Conservation (phyloP, 2,329 filamentous ascomycete species). For the Trichoderma citrinoviride region DNA sequence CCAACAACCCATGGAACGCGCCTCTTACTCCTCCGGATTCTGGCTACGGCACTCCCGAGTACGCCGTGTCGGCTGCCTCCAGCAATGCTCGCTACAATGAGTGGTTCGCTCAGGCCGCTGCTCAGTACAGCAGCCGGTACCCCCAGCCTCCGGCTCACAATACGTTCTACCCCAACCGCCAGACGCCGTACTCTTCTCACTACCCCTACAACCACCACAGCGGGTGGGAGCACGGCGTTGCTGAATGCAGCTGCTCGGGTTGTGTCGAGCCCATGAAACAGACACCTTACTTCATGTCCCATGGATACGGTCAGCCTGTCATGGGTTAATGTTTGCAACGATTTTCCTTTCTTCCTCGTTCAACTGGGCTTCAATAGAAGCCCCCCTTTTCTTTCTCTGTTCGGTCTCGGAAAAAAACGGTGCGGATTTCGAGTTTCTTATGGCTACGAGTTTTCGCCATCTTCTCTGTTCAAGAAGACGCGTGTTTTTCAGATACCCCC, state of each 20-base stretch:
- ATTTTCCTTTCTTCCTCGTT: slow-evolving; percentile 26
- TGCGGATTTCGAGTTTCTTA: slow-evolving; percentile 29
- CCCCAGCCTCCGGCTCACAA: slow-evolving; percentile 43
- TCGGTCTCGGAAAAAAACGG: slow-evolving; percentile 21
- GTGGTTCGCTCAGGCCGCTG: slow-evolving; percentile 50
- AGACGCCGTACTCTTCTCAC: slow-evolving; percentile 42
- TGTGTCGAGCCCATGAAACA: slow-evolving; percentile 49
- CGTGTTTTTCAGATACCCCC: slow-evolving; percentile 41
- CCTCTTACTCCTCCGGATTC: slow-evolving; percentile 60
- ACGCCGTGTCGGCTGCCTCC: slow-evolving; percentile 53
- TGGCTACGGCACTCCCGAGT: slow-evolving; percentile 60
- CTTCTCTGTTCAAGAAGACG: slow-evolving; percentile 31
- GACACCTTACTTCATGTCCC: slow-evolving; percentile 47
- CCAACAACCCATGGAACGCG: slow-evolving; percentile 46
- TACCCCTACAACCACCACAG: slow-evolving; percentile 46
- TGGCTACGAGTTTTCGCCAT: slow-evolving; percentile 36
- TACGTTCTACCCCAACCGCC: slow-evolving; percentile 42
- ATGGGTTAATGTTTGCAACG: slow-evolving; percentile 44
- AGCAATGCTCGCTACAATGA: slow-evolving; percentile 57
- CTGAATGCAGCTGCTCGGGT: slow-evolving; percentile 50
- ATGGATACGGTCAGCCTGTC: slow-evolving; percentile 54
- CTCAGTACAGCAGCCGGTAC: slow-evolving; percentile 46
- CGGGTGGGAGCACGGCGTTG: slow-evolving; percentile 51
- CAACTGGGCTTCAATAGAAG: background rate
- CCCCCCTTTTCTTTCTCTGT: slow-evolving; percentile 14